Base-by-base conservation (phyloP, 768 basidiomycete species). In the Mycena rosella region DNA sequence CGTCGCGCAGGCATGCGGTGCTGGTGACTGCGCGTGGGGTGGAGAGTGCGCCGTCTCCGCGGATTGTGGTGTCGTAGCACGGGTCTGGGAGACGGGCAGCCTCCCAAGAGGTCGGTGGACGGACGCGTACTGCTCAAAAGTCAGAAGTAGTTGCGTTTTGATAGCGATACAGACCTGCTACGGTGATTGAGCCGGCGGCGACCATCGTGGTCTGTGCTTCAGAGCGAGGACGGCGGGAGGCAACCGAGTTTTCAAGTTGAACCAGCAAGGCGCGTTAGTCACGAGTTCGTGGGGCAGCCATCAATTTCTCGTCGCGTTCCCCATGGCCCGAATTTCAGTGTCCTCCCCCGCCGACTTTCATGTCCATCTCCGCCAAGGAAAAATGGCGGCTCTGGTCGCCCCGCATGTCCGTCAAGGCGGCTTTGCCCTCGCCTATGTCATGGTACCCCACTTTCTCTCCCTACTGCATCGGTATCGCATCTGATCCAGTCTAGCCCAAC, bases 281-380 rank as follows among this genome's bases (percentile, higher is more conserved):
- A 80, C 76, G 74, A 79, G 78, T 69, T 58, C 79, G 79, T 56
- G 72, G n/a, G 29, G 24, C 13, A 10, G 4, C 42, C 6, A 18
- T n/a, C n/a, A n/a, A 18, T 29, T 26, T 29, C 3, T 6, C 14
- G 18, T 29, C 20, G 10, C 38, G 5, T 2, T 17, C 22, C 17
- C 40, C 44, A 57, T 57, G 61, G 15, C 51, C 44, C 30, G 62
- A 38, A 67, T 70, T 29, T 42, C 29, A n/a, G 77, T 91, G 44
- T 68, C 80, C 17, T 88, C 92, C 2, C 94, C 95, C 18, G 92
- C 94, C 34, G 95, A 96, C 83, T 97, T 98, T 76, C 98, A 99
- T 83, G 96, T 98, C 72, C 97, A 99, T 78, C 89, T 99, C 30
- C 89, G 98, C 45, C 95, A 99, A 77, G 96, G 94, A 30, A 80